Percentiles rank a stretch among this genome's conserved stretches.
phyloP scores from a whole-genome alignment of 1,284 basidiomycete genomes.

The Puccinia polysora region DNA sequence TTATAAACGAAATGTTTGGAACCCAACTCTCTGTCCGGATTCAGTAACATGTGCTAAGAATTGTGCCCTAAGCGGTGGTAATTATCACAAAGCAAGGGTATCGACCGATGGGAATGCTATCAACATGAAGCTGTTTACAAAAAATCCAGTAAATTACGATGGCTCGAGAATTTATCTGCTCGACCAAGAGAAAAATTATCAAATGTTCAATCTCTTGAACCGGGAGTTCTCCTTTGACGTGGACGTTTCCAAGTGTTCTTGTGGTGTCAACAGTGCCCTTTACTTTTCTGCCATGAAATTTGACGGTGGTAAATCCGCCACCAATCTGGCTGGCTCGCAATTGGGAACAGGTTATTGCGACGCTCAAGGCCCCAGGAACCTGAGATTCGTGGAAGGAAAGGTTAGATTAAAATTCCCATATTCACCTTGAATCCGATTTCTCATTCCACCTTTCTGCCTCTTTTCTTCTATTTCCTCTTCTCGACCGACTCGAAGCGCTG shows the following conservation, averaged over 20 bases:
- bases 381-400: constrained; percentile 61
- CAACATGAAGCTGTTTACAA: not conserved
- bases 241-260: constrained; percentile 10
- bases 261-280: constrained; percentile 53
- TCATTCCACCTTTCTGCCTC: not conserved
- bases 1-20: constrained; percentile 13
- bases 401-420: constrained; percentile 51
- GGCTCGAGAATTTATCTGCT: not conserved
- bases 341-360: constrained; percentile 51
- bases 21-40: constrained; percentile 11
- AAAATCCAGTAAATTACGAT: not conserved
- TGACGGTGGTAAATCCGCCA: constrained; percentile 46
- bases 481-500: too few species aligned
- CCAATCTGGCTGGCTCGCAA: constrained; percentile 2
- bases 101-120: not conserved
- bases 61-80: not conserved
- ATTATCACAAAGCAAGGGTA: not conserved
- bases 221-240: constrained; percentile 26
- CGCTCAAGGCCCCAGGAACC: constrained; percentile 56
- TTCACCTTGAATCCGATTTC: too few species aligned
- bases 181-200: not conserved
- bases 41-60: constrained; percentile 12
- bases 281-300: constrained; percentile 53
- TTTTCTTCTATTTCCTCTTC: too few species aligned
- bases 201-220: not conserved